Conservation (phyloP, 306 rosid genomes). For the Pueraria montana region DNA sequence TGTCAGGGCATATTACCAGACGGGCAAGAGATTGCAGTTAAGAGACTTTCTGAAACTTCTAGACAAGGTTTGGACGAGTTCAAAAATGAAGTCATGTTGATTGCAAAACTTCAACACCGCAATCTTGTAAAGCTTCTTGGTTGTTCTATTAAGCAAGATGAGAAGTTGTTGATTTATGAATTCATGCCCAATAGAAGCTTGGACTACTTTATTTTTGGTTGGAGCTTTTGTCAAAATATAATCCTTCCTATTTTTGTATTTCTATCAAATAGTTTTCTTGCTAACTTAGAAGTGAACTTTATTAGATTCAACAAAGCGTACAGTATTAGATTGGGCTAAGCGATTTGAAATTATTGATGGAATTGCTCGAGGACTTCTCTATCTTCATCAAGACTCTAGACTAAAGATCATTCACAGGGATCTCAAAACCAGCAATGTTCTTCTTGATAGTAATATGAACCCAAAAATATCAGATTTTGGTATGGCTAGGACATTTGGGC, state of each 20-base stretch:
- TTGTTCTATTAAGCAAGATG: slow-evolving; percentile 11
- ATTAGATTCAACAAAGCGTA: not conserved
- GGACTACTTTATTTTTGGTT: slow-evolving; percentile 50
- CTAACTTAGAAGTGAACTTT: not conserved
- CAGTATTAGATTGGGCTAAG: not conserved
- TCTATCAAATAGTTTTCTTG: not conserved
- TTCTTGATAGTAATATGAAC: slow-evolving; percentile 12
- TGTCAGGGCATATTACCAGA: slow-evolving; percentile 45
- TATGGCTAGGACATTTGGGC: slow-evolving; percentile 3
- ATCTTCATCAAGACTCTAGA: slow-evolving; percentile 33
- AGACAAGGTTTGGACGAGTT: slow-evolving; percentile 41
- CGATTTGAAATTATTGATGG: slow-evolving; percentile 9
- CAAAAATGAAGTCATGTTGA: slow-evolving; percentile 33
- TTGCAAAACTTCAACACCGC: slow-evolving; percentile 34
- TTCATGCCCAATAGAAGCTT: slow-evolving; percentile 42
- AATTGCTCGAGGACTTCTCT: slow-evolving; percentile 33
- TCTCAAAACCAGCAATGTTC: slow-evolving; percentile 31
- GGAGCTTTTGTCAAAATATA: not conserved
- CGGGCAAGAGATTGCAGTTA: slow-evolving; percentile 55
- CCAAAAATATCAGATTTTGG: slow-evolving; percentile 41
- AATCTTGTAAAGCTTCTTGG: slow-evolving; percentile 39
- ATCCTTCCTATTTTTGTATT: not conserved
- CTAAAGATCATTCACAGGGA: slow-evolving; percentile 18
- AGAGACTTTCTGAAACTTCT: slow-evolving; percentile 49
- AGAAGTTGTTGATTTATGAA: slow-evolving; percentile 37